Conservation (phyloP, 352 stramenopile genomes). For the Pythium volutum region DNA sequence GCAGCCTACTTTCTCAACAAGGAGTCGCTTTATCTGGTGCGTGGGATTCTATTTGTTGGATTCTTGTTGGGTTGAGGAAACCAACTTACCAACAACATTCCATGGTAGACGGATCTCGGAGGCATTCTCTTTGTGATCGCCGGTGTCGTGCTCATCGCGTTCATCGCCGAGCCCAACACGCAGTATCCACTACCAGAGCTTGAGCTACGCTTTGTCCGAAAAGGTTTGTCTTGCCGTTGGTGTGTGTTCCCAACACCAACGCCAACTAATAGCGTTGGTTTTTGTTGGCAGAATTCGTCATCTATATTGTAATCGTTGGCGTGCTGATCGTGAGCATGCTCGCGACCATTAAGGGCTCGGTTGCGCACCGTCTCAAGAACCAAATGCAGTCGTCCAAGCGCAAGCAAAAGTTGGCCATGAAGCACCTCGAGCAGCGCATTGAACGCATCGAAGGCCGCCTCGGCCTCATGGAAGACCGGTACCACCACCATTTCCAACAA, state of each 20-base stretch:
- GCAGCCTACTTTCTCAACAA: conserved; percentile 84
- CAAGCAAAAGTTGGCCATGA: conserved; percentile 80
- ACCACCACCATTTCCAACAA: conserved; percentile 33
- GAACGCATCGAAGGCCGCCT: conserved; percentile 66
- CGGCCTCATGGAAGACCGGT: conserved; percentile 58
- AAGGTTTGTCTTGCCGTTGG: conserved; percentile 31
- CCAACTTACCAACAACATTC: not conserved
- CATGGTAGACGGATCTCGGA: conserved; percentile 61
- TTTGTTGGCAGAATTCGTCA: conserved; percentile 21
- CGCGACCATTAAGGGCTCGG: conserved; percentile 86
- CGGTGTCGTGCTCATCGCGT: conserved; percentile 85
- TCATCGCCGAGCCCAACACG: conserved; percentile 80
- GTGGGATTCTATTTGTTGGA: conserved; percentile 1
- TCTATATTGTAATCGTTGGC: conserved; percentile 78
- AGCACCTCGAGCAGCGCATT: conserved; percentile 70
- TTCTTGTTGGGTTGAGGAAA: not conserved
- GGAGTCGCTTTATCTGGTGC: conserved; percentile 65
- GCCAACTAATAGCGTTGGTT: not conserved
- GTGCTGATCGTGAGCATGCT: conserved; percentile 79
- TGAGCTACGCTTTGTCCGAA: conserved; percentile 75
- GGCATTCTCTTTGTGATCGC: conserved; percentile 86
- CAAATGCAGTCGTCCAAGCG: conserved; percentile 80
- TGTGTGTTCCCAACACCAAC: not conserved
- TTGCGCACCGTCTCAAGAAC: conserved; percentile 82
- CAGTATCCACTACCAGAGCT: conserved; percentile 86